phyloP scores from a whole-genome alignment of 1,284 basidiomycete genomes.

The Phylloporus sp. region DNA sequence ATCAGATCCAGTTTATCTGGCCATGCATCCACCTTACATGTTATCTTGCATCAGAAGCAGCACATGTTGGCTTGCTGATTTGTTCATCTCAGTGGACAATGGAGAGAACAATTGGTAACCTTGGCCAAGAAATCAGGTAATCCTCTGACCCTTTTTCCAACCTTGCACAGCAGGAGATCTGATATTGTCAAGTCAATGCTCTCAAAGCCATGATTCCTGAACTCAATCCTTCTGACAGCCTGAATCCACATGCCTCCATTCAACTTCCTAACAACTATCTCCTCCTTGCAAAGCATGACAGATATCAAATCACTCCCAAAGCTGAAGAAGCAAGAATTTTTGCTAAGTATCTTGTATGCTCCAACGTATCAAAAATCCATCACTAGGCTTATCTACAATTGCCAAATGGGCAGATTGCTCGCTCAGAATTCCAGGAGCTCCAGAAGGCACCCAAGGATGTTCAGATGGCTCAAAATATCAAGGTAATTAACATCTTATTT shows the following conservation, averaged over 20 bases:
- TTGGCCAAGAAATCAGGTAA: conserved; percentile 6
- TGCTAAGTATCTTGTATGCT: no score
- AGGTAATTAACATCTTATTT: no score
- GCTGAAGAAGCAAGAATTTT: no score
- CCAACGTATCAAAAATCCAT: no score
- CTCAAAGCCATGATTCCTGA: background rate
- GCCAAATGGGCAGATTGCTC: no score
- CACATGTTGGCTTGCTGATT: conserved; percentile 5
- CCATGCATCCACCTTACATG: conserved; percentile 5
- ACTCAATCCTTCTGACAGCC: background rate
- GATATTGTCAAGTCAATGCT: background rate
- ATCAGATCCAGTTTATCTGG: background rate
- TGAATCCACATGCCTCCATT: background rate
- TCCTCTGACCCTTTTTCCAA: conserved; percentile 5
- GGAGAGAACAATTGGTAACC: conserved; percentile 17
- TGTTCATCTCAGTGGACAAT: conserved; percentile 20
- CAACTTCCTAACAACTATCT: background rate
- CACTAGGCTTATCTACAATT: no score
- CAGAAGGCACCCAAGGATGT: no score
- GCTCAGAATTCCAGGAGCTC: no score
- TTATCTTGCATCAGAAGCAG: background rate
- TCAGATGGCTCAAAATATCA: no score
- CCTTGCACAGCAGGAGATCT: conserved; percentile 5
- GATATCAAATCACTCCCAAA: no score
- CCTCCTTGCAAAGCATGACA: background rate